Conservation (phyloP, 2,329 filamentous ascomycete species). For the Didymella keratinophila region DNA sequence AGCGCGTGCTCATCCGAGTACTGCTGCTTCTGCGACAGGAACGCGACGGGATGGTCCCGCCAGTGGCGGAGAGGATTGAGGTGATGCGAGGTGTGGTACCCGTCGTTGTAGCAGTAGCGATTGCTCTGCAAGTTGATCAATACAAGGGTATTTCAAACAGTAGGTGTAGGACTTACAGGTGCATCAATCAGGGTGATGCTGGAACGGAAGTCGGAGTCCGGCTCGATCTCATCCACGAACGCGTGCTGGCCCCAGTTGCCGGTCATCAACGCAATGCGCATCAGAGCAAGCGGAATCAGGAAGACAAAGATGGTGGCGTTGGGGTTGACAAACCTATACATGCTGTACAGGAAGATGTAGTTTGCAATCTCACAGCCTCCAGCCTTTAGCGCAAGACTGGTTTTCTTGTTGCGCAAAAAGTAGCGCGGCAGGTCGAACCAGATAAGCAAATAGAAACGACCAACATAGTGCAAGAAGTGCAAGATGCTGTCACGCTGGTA, state of each 20-base stretch:
- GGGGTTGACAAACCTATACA: constrained; percentile 59
- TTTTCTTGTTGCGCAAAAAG: constrained; percentile 71
- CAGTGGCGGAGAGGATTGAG: constrained; percentile 81
- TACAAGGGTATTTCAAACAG: no score
- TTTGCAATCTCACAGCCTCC: constrained; percentile 68
- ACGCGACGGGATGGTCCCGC: constrained; percentile 79
- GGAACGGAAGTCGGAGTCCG: constrained; percentile 78
- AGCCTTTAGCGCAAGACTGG: constrained; percentile 61
- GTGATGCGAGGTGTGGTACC: constrained; percentile 83
- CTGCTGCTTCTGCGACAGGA: constrained; percentile 71
- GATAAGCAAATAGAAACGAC: constrained; percentile 74
- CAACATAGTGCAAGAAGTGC: constrained; percentile 76
- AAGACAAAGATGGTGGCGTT: constrained; percentile 70
- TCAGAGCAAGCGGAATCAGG: constrained; percentile 69
- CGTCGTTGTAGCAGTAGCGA: constrained; percentile 82
- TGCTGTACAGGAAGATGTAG: constrained; percentile 57
- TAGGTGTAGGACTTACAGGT: constrained; percentile 61
- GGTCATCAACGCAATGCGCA: constrained; percentile 77
- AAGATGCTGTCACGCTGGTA: constrained; percentile 74
- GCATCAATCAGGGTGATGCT: constrained; percentile 84
- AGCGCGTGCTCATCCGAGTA: constrained; percentile 74
- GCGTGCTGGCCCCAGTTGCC: constrained; percentile 88
- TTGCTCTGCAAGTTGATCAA: constrained; percentile 67
- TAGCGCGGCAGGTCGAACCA: constrained; percentile 80
- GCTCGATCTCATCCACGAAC: constrained; percentile 77